Evolutionary conservation across 805 yeast species (phyloP).

Genomic region (Candida dendrica): DNA sequence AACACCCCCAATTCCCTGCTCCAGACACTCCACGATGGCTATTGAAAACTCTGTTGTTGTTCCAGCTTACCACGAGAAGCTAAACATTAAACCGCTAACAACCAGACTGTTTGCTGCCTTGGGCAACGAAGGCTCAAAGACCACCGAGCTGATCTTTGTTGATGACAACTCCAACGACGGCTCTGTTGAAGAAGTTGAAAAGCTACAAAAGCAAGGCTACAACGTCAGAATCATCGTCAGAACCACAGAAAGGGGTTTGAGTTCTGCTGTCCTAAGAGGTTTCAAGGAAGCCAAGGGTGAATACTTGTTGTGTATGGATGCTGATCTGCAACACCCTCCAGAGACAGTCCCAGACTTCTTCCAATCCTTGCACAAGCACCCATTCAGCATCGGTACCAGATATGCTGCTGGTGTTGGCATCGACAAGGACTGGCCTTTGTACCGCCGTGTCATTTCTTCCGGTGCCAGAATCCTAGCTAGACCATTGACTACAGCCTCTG

Average conservation of each 20-base stretch:
- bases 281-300: conserved; percentile 40
- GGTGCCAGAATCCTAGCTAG: conserved; percentile 43
- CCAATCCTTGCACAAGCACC: conserved; percentile 30
- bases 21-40: conserved; percentile 17
- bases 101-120: conserved; percentile 41
- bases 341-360: conserved; percentile 41
- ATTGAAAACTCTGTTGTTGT: conserved; percentile 36
- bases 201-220: conserved; percentile 35
- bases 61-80: conserved; percentile 44
- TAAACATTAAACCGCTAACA: conserved; percentile 42
- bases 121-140: conserved; percentile 32
- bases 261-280: conserved; percentile 43
- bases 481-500: conserved; percentile 44
- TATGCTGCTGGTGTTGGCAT: conserved; percentile 50
- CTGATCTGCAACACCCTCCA: conserved; percentile 48
- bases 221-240: conserved; percentile 43
- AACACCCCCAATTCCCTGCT: too few relatives aligned
- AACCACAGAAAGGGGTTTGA: conserved; percentile 42
- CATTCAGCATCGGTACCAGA: conserved; percentile 44
- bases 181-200: conserved; percentile 44
- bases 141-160: conserved; percentile 41
- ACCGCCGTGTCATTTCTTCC: conserved; percentile 40
- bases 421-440: conserved; percentile 46
- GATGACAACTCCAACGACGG: conserved; percentile 47
- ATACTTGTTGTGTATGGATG: conserved; percentile 44